Conservation (phyloP, 331 rosid species). For the Malus hybrid region DNA sequence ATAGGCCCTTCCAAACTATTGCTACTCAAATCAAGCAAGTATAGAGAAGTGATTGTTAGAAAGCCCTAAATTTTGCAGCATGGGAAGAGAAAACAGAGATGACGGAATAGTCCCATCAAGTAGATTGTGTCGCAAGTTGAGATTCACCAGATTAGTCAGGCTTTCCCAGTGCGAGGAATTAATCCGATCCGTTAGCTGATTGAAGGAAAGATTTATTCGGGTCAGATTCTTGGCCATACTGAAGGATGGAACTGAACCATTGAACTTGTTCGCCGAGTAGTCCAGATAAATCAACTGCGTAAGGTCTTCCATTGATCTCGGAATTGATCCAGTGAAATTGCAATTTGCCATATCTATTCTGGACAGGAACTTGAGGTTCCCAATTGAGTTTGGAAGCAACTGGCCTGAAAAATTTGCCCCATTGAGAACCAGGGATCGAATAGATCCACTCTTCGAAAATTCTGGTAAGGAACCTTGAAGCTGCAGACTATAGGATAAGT, state of each 20-base stretch:
- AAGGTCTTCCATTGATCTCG: constrained; percentile 3
- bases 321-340: constrained; percentile 17
- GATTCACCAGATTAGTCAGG: constrained; percentile 11
- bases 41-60: constrained; percentile 27
- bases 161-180: constrained; percentile 7
- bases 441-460: no score
- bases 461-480: no score
- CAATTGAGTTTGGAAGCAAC: no score
- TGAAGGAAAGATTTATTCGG: constrained; percentile 9
- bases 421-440: no score
- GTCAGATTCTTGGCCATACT: constrained; percentile 12
- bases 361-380: constrained; percentile 15
- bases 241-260: no score
- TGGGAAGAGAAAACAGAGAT: constrained; percentile 11
- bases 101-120: constrained; percentile 15
- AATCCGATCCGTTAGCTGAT: constrained; percentile 9
- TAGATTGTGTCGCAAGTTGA: constrained; percentile 17
- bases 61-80: constrained; percentile 24
- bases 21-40: constrained; percentile 34
- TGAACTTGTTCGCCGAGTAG: constrained; percentile 5
- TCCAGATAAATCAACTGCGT: constrained; percentile 8
- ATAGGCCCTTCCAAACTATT: constrained; percentile 39
- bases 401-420: no score
- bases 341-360: background rate
- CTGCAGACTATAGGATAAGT: no score